Base-by-base conservation (phyloP, 106 monocot species). In the Dioscorea alata region DNA sequence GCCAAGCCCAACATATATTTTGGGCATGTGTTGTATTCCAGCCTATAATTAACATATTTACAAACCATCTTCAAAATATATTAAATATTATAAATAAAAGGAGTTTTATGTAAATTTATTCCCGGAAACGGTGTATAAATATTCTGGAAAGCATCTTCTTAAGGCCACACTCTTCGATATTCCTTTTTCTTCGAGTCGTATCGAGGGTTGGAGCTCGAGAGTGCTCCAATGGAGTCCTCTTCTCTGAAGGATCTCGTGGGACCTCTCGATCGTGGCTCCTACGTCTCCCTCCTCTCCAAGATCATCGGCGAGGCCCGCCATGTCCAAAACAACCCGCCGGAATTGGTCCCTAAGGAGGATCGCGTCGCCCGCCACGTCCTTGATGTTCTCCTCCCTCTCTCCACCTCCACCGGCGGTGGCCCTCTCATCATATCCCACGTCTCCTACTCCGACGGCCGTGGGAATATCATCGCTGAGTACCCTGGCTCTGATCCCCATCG, bases 261-360 rank as follows among this genome's bases (percentile, higher is more conserved):
- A 6, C 74, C 75, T 0, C 86, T 97, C 51, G 80, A 89, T 25
- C 68, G 76, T 63, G 78, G 84, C 17, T 72, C 82, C 35, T 97
- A 74, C 87, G 81, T 92, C 34, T 6, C 81, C 60, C 86, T 97
- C 73, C 89, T 97, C 51, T 15, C 50, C 18, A 92, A 92, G 78
- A 60, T 97, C 70, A 80, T 92, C 81, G 84, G 83, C 63, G 92
- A 97, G 74, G 64, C 97, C 13, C 64, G 71, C n/a, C 76, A 85
- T 76, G 82, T 97, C 42, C 97, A 97, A 81, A 97, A 97, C 87
- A 92, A 97, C 74, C 97, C 92, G 18, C 97, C 97, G 14, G 85
- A 87, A 8, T 84, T 87, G 72, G 67, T 89, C 69, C 97, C 97
- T 13, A 76, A 80, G 54, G 92, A 97, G 72, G 84, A 92, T 68